Base-by-base conservation (phyloP, 2,329 filamentous ascomycete species). In the Ampelomyces quisqualis region DNA sequence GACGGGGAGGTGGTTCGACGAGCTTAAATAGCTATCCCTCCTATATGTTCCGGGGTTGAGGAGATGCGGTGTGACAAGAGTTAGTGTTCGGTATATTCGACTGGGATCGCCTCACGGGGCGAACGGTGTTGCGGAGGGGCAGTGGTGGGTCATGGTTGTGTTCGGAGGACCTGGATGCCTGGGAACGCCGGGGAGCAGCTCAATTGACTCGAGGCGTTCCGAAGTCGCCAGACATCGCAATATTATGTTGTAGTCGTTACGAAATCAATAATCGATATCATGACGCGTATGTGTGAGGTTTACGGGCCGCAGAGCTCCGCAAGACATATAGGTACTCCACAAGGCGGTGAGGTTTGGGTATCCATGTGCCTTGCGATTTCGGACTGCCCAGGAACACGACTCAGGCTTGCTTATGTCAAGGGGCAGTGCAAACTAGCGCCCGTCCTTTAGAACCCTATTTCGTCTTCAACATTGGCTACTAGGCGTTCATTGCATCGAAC, bases 271-370 rank as follows among this genome's bases (percentile, higher is more conserved):
- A 15, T 14, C 17, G 19, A 20, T 42, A 6, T 43, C 17, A 36
- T 35, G 19, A 38, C 28, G 33, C 31, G 17, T 14, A 30, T n/a
- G 21, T 23, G 10, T 19, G 21, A 4, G 21, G 40, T 34, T 30
- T 24, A 23, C 35, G 14, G 27, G 38, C 20, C 40, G 40, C 30
- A 39, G 40, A 23, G 38, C 38, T 38, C 35, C 31, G 22, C 29
- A 44, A 47, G 47, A 48, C 47, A 58, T 54, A 39, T 39, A 47
- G 56, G 57, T 57, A 44, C 47, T 57, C 53, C 14, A 32, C 21
- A 7, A 18, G 34, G 51, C 47, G 52, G 45, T 53, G 47, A 46
- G 37, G 26, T 15, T 10, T 22, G 19, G n/a, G 27, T 27, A 36
- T 34, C n/a, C 14, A 32, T 33, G 47, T 29, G 31, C 37, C 35